Base-by-base conservation (phyloP, 2,329 filamentous ascomycete species). In the Alternaria sp. region DNA sequence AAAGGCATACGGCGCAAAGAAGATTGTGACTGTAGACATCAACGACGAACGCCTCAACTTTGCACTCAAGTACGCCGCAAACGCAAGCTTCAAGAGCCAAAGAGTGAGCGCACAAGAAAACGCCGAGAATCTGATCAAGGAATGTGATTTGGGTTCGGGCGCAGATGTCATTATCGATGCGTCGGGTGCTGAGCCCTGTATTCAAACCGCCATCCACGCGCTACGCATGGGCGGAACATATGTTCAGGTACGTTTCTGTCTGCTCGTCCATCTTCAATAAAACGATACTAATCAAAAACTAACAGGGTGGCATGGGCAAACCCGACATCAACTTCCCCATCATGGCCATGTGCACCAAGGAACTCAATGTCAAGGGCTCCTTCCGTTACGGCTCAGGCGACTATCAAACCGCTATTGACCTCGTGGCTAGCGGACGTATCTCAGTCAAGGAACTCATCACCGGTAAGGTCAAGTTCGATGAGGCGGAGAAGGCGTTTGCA, bases 351-450 rank as follows among this genome's bases (percentile, higher is more conserved):
- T 96, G 93, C 78, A 85, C 89, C 51, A 97, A 97, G 82, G 94
- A 98, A 83, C 84, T 97, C 52, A 96, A 89, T 11, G 86, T 91
- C 47, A 91, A 90, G 75, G 94, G 94, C 22, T 94, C 90, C 64
- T 98, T 98, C 85, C 88, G 94, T 39, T 98, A 98, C 79, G 90
- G 90, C 4, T 87, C 88, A 55, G 94, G 94, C 20, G 94, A 97
- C 79, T 98, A 97, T 80, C 87, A 89, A 75, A 87, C 94, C 7
- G 93, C 93, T 5, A 85, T 97, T 46, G 88, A 92, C 65, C 84
- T 98, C 62, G 88, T 97, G 1, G 85, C 86, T 7, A 85, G 81
- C 26, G 91, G 91, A 51, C 88, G 87, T 77, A 87, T 98, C 41
- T 83, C 84, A 56, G 86, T 89, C 32, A 96, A 96, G 87, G 87